Evolutionary conservation across 164 flowering plant species (phyloP).

Genomic region (Santalum album): DNA sequence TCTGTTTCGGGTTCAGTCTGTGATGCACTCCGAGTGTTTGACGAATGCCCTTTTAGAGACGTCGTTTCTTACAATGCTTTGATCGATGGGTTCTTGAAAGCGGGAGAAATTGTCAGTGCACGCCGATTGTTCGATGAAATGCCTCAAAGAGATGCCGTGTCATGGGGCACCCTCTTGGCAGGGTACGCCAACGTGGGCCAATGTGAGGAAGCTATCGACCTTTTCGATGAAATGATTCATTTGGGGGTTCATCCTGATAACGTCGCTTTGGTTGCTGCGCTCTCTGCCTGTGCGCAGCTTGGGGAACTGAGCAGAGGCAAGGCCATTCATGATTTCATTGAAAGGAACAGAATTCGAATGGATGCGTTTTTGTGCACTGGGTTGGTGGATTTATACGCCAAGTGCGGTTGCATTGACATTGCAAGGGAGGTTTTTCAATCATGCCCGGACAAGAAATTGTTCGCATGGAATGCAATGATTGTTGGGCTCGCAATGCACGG

Average conservation of each 20-base stretch:
- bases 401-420: slow-evolving; percentile 57
- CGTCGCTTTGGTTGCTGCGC: slow-evolving; percentile 29
- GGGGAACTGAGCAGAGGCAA: slow-evolving; percentile 52
- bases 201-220: slow-evolving; percentile 33
- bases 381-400: slow-evolving; percentile 73
- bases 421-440: slow-evolving; percentile 47
- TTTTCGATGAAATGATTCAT: slow-evolving; percentile 41
- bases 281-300: slow-evolving; percentile 68
- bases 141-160: slow-evolving; percentile 42
- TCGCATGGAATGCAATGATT: slow-evolving; percentile 79
- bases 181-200: slow-evolving; percentile 44
- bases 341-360: slow-evolving; percentile 18
- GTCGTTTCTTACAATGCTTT: slow-evolving; percentile 52
- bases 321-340: slow-evolving; percentile 36
- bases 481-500: slow-evolving; percentile 76
- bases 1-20: slow-evolving; percentile 12
- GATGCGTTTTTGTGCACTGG: slow-evolving; percentile 47
- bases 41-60: slow-evolving; percentile 28
- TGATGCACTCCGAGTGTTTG: slow-evolving; percentile 37
- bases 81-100: slow-evolving; percentile 50
- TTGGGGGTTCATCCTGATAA: slow-evolving; percentile 34
- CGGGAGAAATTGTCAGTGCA: slow-evolving; percentile 33
- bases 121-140: slow-evolving; percentile 44
- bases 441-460: slow-evolving; percentile 35
- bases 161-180: slow-evolving; percentile 62